phyloP scores from a whole-genome alignment of 768 basidiomycete species.

The Lactarius psammicola region DNA sequence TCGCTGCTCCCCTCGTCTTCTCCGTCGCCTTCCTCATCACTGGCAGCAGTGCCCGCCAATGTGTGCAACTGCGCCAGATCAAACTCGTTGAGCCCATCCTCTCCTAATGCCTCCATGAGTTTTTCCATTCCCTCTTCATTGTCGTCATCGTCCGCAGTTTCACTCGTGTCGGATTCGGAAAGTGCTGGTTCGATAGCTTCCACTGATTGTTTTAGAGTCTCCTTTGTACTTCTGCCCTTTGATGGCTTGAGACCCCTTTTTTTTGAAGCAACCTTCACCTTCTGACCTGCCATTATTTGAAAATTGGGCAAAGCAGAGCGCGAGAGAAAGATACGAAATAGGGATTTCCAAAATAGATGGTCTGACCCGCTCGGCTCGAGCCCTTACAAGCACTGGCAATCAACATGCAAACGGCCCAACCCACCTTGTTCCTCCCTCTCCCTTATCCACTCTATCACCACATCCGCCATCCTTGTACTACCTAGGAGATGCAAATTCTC shows the following conservation, averaged over 20 bases:
- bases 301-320: neutral
- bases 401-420: neutral
- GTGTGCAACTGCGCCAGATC: slow-evolving; percentile 54
- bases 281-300: slow-evolving; percentile 9
- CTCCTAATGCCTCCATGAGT: slow-evolving; percentile 57
- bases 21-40: slow-evolving; percentile 21
- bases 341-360: neutral
- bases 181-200: neutral
- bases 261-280: neutral
- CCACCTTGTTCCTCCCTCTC: neutral
- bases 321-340: neutral
- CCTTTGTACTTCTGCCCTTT: neutral
- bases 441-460: slow-evolving; percentile 1
- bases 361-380: neutral
- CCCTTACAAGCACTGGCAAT: neutral
- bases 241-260: neutral
- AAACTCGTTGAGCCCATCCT: slow-evolving; percentile 65
- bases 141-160: slow-evolving; percentile 31
- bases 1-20: slow-evolving; percentile 40
- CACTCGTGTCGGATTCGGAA: neutral
- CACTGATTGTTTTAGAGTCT: neutral
- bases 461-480: neutral
- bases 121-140: slow-evolving; percentile 57
- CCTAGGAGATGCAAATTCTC: slow-evolving; percentile 4
- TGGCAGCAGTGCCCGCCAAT: slow-evolving; percentile 37